A percentile compares a stretch with the other conserved stretches of the same genome.
These are phyloP conservation scores for Candida labiduridarum DNA, from an alignment of 1,139 yeast species.

Conservation along the genomic window DNA sequence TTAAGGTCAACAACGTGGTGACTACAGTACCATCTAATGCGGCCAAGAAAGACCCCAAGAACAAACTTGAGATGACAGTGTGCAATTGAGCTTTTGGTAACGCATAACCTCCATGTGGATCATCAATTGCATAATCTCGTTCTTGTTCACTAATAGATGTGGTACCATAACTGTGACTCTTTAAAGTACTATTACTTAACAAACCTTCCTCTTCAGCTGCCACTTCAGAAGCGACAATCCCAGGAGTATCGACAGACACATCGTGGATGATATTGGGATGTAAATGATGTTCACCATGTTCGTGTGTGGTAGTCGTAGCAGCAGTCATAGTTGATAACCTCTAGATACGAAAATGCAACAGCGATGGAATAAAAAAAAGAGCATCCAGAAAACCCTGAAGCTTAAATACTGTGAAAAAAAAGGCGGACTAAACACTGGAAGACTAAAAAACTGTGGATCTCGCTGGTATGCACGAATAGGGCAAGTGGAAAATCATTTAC, in stretches of 20 bases:
- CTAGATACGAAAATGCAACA: neutral
- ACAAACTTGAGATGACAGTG: constrained; percentile 36
- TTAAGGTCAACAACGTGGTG: constrained; percentile 42
- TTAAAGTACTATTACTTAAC: constrained; percentile 11
- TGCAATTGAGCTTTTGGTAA: constrained; percentile 35
- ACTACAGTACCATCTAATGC: constrained; percentile 50
- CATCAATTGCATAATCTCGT: constrained; percentile 19
- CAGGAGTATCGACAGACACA: constrained; percentile 46
- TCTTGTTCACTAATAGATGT: neutral
- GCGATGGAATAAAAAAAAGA: neutral
- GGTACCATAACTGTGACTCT: constrained; percentile 17
- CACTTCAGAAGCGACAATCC: constrained; percentile 51
- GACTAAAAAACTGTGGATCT: neutral
- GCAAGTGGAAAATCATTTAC: no score
- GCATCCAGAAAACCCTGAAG: neutral
- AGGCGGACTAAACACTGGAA: neutral
- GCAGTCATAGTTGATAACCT: neutral
- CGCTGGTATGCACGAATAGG: neutral
- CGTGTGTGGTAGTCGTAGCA: neutral
- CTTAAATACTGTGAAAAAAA: neutral
- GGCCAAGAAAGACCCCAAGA: constrained; percentile 43
- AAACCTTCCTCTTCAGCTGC: constrained; percentile 42
- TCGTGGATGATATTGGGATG: constrained; percentile 36
- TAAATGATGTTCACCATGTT: constrained; percentile 10
- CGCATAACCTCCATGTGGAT: constrained; percentile 29